Evolutionary conservation across 305 asterid species (phyloP), one percentile per base, ranked within the genome.

Genomic region (Nicotiana rustica): DNA sequence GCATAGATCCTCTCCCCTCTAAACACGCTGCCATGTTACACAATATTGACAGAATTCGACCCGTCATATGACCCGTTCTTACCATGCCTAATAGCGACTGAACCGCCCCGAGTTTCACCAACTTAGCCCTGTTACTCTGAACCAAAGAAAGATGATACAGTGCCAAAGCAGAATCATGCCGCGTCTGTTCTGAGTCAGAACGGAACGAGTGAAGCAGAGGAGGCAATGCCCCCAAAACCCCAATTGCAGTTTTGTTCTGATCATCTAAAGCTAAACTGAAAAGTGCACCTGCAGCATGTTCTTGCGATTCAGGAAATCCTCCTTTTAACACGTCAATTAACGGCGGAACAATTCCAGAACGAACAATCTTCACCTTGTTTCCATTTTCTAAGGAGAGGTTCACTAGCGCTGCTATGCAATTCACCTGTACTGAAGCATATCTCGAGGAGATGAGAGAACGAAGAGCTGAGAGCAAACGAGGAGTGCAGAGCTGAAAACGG

Each of bases 151-250:
- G 91, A 77, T 94, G 97, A 81, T 91, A 94, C 13, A 94, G 77
- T 1, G 97, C 97, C 79, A 94, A 82, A 6, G 95, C 96, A 0
- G 96, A 90, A 85, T 95, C 97, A 12, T 91, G 92, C 60, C 98
- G 89, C 7, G 93, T 90, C 67, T 94, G 88, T 85, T 90, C 96
- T 5, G 98, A 95, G 0, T 90, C 95, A 5, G 97, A 89, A 1
- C 96, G 89, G 3, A 95, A 87, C 13, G 97, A 85, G 86, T 92
- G 94, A 55, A 95, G 88, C 0, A 94, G 92, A 31, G 98, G 97
- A 3, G 92, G 91, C 85, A 95, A 77, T 9, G 93, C 98, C 44
- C 99, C 99, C 21, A 92, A 61, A 1, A 89, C 96, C 1, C 96
- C 94, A 35, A 92, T 85, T 1, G 94, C 96, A 0, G 91, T 91